Base-by-base conservation (phyloP, 2,329 filamentous ascomycete species). In the Spiromastix sp. region DNA sequence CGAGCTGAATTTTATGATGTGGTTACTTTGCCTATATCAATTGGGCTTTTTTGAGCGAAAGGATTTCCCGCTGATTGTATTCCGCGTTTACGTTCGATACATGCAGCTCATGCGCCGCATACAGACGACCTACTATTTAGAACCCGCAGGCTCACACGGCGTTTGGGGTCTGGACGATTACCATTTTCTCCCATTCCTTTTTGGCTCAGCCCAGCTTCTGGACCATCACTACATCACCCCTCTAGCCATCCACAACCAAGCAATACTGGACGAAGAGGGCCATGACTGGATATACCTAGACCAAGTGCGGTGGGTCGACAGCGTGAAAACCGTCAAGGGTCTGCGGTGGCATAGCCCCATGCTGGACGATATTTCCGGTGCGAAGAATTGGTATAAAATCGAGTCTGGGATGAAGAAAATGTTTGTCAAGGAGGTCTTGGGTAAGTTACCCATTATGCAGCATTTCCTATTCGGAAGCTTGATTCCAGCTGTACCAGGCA, bases 131-230 rank as follows among this genome's bases (percentile, higher is more conserved):
- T 98, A 98, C 63, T 98, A 98, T 53, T 78, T 98, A 33, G 91
- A 98, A 53, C 91, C 91, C 2, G 91, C 91, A 0, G 91, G 91
- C 10, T 95, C 89, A 1, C 91, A 98, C 56, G 91, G 91, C 26
- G 91, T 98, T 16, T 98, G 91, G 91, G 91, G 91, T 12, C 67
- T 98, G 2, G 91, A 98, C 51, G 91, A 98, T 58, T 95, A 98
- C 61, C 87, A 93, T 47, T 98, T 98, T 61, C 66, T 95, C 1
- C 91, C 93, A 0, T 98, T 96, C 56, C 73, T 98, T 9, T 93
- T 96, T 44, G 91, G 91, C 13, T 86, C 91, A 22, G 81, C 86
- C 16, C 93, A 98, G 60, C 72, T 95, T 12, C 68, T 91, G 11
- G 76, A 84, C 44, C 91, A 98, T 55, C 81, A 68, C 27, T 94